These are phyloP conservation scores for Boletus sp. DNA, from an alignment of 768 basidiomycete genomes.

Conservation along the genomic window DNA sequence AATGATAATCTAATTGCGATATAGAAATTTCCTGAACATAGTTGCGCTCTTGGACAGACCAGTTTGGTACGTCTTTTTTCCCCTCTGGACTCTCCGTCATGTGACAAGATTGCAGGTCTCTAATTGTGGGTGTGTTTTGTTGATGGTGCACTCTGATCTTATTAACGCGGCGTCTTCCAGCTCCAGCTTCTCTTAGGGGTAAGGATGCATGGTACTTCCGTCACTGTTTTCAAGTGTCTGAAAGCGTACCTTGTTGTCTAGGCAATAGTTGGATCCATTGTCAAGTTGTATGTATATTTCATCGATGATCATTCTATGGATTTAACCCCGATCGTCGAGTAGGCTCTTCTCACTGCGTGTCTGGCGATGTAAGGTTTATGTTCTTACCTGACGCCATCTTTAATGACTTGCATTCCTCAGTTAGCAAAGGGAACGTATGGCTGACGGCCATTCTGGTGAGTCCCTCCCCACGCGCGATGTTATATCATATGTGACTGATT, in stretches of 20 bases:
- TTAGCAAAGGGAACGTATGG: constrained; percentile 50
- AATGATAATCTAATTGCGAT: constrained; percentile 2
- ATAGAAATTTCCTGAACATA: constrained; percentile 41
- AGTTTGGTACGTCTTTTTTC: constrained; percentile 39
- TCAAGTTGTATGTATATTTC: constrained; percentile 45
- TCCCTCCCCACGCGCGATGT: not conserved
- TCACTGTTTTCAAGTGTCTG: not conserved
- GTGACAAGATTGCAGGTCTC: constrained; percentile 39
- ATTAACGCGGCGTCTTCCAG: constrained; percentile 22
- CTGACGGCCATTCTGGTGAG: constrained; percentile 48
- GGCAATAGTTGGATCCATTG: constrained; percentile 54
- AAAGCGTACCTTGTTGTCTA: constrained; percentile 17
- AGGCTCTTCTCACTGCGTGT: constrained; percentile 60
- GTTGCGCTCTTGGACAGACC: constrained; percentile 36
- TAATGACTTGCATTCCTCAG: constrained; percentile 28
- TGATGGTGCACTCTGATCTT: constrained; percentile 3
- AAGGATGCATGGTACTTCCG: constrained; percentile 9
- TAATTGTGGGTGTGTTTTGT: constrained; percentile 39
- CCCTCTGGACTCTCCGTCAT: not conserved
- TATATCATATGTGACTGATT: not conserved
- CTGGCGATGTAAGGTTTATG: constrained; percentile 50
- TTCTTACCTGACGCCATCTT: not conserved
- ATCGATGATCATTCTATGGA: not conserved
- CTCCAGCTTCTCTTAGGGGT: constrained; percentile 43
- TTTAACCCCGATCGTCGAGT: not conserved